Evolutionary conservation across 306 rosid genomes (phyloP), one percentile per base, ranked within the genome.

Genomic region (Malus orientalis): DNA sequence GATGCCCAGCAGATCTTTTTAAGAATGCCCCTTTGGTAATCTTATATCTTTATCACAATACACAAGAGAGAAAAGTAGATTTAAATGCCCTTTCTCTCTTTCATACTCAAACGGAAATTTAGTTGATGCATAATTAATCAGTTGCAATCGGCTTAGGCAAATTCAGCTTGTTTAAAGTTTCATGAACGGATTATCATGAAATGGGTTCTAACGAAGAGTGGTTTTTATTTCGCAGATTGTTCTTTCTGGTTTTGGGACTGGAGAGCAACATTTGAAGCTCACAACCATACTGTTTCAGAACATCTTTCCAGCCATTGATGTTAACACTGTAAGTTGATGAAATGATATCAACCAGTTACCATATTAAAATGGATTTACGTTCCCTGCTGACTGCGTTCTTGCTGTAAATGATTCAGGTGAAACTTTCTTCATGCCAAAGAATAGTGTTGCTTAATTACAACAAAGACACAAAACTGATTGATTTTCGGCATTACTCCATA

Each of bases 391-490:
- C 74, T 63, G 67, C 70, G 23, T 30, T 76, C 25, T 69, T 67
- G 22, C 30, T 69, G 63, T 81, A 45, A 68, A 78, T 70, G 64
- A 74, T 75, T 80, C 86, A 96, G 99, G 97, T 96, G 76, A 96
- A 92, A 61, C 99, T 91, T 72, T 78, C 96, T 33, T 79, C 98
- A 38, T 96, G 99, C 87, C 97, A 96, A 88, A 96, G 99, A 82
- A 89, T 96, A 4, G 85, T 96, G 86, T 85, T 96, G 74, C 97
- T 96, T 79, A 91, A 91, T 78, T 96, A 96, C 88, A 91, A 96
- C 88, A 91, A 89, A 70, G 98, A 92, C 79, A 92, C 98, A 16
- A 91, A 91, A 83, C 87, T 84, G 54, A 84, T 96, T 84, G 97
- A 96, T 79, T 96, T 96, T 77, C 93, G 99, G 69, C 98, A 96